Conservation (phyloP, 2,329 filamentous ascomycete species). For the Colletotrichum sp. region DNA sequence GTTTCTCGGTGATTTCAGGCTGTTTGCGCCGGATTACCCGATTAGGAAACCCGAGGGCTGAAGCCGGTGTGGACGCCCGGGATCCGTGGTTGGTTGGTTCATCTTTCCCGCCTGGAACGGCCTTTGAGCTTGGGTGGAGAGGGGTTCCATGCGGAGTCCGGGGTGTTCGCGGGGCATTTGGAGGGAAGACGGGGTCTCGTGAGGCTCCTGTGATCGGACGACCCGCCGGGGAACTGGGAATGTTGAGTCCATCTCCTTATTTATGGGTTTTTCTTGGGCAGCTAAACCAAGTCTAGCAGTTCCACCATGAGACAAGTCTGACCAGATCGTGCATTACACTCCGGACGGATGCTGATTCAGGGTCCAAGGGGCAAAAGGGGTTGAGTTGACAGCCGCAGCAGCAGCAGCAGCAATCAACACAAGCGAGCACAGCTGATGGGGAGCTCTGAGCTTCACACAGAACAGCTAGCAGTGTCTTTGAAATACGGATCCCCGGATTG, state of each 20-base stretch:
- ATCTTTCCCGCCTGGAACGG: neutral
- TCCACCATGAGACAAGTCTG: neutral
- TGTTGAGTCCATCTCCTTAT: neutral
- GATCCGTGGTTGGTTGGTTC: neutral
- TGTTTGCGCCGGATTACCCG: slow-evolving; percentile 13
- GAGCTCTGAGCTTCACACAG: neutral
- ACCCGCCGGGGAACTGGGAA: neutral
- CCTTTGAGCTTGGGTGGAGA: neutral
- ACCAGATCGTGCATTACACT: neutral
- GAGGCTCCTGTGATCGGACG: neutral
- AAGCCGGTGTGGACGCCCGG: neutral
- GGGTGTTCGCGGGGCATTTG: slow-evolving; percentile 3
- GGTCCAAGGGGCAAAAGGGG: neutral
- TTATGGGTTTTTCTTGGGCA: neutral
- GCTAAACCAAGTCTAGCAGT: neutral
- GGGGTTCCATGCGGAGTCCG: neutral
- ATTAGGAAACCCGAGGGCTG: slow-evolving; percentile 11
- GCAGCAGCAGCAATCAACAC: neutral
- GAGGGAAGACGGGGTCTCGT: neutral
- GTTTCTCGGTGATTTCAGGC: neutral
- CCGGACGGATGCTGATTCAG: neutral
- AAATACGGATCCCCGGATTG: neutral
- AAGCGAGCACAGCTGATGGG: neutral
- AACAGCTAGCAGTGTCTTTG: neutral
- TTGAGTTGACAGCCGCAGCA: neutral